Evolutionary conservation across 768 basidiomycete species (phyloP).

Genomic region (Aureoboletus auriporus): DNA sequence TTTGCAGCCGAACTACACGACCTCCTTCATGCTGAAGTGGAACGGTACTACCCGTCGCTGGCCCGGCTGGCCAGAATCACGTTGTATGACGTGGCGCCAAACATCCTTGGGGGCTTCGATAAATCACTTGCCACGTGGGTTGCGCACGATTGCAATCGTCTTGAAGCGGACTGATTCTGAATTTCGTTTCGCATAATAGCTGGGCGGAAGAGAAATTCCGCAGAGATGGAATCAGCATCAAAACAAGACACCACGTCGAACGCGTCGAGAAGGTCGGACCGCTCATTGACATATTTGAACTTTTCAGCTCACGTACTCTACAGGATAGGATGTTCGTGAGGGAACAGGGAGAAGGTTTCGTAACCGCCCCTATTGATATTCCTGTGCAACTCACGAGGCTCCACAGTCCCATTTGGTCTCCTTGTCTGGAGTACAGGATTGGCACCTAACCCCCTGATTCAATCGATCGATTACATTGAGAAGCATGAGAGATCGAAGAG

Average conservation of each 20-base stretch:
- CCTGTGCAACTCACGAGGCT: conserved; percentile 3
- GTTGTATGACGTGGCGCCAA: conserved; percentile 77
- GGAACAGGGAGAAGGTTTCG: conserved; percentile 65
- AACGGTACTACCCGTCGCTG: conserved; percentile 57
- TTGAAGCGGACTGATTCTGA: conserved; percentile 1
- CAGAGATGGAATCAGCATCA: conserved; percentile 69
- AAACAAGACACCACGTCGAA: conserved; percentile 71
- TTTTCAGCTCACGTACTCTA: conserved; percentile 6
- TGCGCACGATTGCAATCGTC: conserved; percentile 7
- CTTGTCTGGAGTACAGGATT: conserved; percentile 89
- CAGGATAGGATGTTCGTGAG: conserved; percentile 67
- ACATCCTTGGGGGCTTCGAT: conserved; percentile 75
- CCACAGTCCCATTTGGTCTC: conserved; percentile 71
- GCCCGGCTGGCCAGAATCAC: conserved; percentile 66
- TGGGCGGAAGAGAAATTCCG: conserved; percentile 69
- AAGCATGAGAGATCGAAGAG: conserved; percentile 60
- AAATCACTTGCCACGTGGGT: conserved; percentile 53
- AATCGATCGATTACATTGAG: conserved; percentile 51
- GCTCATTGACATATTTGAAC: conserved; percentile 5
- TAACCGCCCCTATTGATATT: conserved; percentile 4
- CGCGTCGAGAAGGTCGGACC: conserved; percentile 52
- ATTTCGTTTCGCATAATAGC: conserved; percentile 28
- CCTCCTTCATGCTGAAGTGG: conserved; percentile 64
- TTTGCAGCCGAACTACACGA: conserved; percentile 83
- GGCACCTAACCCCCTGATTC: conserved; percentile 75